Conservation (phyloP, 352 stramenopile species). For the Globisporangium parvum region DNA sequence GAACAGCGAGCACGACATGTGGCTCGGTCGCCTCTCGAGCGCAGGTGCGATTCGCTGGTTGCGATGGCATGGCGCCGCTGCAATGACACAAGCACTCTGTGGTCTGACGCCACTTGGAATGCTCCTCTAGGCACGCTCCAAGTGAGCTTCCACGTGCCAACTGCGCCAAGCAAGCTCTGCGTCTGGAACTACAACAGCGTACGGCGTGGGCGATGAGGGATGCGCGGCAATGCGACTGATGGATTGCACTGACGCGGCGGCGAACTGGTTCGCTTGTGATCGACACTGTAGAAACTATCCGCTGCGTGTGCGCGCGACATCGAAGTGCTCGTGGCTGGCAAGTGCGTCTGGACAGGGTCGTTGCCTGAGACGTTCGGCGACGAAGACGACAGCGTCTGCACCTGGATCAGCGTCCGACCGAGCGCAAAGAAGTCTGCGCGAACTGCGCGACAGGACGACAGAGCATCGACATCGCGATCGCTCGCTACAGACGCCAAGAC, state of each 20-base stretch:
- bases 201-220: conserved; percentile 4
- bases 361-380: conserved; percentile 64
- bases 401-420: conserved; percentile 53
- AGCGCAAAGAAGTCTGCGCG: conserved; percentile 28
- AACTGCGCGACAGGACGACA: conserved; percentile 14
- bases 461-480: background rate
- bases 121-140: conserved; percentile 33
- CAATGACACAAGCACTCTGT: too few relatives aligned
- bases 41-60: conserved; percentile 20
- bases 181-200: conserved; percentile 84
- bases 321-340: conserved; percentile 53
- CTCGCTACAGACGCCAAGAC: background rate
- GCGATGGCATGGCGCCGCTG: too few relatives aligned
- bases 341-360: conserved; percentile 71
- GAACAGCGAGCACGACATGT: conserved; percentile 71
- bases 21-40: conserved; percentile 58
- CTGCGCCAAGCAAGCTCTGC: conserved; percentile 52
- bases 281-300: conserved; percentile 20
- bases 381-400: conserved; percentile 57
- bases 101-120: background rate
- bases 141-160: conserved; percentile 41
- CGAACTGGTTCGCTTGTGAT: background rate
- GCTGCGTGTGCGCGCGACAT: conserved; percentile 54
- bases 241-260: background rate
- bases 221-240: background rate